Evolutionary conservation across 352 stramenopile genomes (phyloP).

Genomic region (Halophytophthora polymorphica): DNA sequence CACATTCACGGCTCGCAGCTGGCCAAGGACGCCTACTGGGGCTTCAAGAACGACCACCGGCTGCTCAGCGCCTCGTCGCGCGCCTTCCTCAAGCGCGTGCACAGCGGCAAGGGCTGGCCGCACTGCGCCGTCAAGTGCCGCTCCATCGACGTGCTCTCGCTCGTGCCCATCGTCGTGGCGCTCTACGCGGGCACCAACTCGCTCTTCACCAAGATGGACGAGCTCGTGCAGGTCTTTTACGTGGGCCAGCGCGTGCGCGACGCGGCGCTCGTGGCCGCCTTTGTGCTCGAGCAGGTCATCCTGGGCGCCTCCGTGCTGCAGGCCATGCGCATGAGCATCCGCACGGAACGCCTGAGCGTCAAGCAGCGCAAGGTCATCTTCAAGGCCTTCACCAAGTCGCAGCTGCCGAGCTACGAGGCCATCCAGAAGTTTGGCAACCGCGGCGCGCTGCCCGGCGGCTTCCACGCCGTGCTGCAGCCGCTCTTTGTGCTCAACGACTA

Average conservation of each 20-base stretch:
- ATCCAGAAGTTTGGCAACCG: conserved; percentile 86
- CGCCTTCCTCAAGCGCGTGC: conserved; percentile 75
- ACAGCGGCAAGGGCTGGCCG: conserved; percentile 65
- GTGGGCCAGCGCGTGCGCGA: conserved; percentile 65
- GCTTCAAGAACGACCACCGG: conserved; percentile 77
- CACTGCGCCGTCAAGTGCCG: conserved; percentile 74
- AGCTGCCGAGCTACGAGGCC: conserved; percentile 74
- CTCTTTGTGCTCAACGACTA: conserved; percentile 82
- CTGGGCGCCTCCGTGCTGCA: conserved; percentile 72
- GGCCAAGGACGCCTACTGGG: conserved; percentile 80
- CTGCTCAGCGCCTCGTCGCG: conserved; percentile 67
- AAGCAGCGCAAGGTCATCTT: conserved; percentile 85
- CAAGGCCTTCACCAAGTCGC: conserved; percentile 82
- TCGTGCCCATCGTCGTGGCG: conserved; percentile 73
- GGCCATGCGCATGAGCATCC: conserved; percentile 83
- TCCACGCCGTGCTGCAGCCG: conserved; percentile 70
- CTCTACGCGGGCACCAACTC: conserved; percentile 77
- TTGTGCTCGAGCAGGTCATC: conserved; percentile 80
- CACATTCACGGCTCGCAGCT: conserved; percentile 70
- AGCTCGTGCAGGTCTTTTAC: conserved; percentile 82
- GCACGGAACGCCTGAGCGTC: conserved; percentile 69
- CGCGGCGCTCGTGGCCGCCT: conserved; percentile 63
- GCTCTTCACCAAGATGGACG: conserved; percentile 78
- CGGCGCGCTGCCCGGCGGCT: conserved; percentile 59
- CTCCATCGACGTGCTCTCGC: conserved; percentile 74